Evolutionary conservation across 1,284 basidiomycete genomes (phyloP).

Genomic region (Schizophyllum commune): DNA sequence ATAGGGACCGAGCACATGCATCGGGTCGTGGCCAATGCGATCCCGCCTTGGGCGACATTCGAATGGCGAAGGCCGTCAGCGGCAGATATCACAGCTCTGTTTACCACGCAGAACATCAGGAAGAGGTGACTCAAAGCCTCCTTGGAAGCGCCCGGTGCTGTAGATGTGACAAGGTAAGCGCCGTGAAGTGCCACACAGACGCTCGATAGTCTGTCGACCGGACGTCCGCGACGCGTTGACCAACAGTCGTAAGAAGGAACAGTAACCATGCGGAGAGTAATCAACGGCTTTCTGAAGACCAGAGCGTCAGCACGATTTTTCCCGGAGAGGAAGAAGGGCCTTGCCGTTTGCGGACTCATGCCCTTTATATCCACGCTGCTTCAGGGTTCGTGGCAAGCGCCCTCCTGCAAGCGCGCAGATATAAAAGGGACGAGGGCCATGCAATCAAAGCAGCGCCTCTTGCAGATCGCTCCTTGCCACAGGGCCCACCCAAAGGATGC

Average conservation of each 20-base stretch:
- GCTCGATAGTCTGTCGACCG: background rate
- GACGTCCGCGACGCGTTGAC: background rate
- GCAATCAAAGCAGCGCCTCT: background rate
- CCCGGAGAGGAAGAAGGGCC: background rate
- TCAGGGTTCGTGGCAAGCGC: background rate
- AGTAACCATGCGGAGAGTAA: background rate
- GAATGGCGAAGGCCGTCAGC: background rate
- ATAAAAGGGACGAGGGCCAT: background rate
- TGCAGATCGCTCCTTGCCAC: background rate
- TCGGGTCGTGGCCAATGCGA: background rate
- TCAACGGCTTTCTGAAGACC: background rate
- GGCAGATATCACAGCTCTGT: background rate
- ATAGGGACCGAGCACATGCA: background rate
- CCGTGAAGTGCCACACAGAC: no score
- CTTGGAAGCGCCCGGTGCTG: background rate
- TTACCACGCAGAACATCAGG: background rate
- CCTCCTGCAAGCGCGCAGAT: background rate
- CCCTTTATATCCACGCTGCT: background rate
- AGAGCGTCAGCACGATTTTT: background rate
- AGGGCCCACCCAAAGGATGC: constrained; percentile 1
- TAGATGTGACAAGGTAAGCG: background rate
- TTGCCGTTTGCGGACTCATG: background rate
- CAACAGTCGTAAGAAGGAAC: background rate
- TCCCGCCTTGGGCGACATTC: background rate
- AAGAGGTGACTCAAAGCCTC: background rate